Evolutionary conservation across 1,284 basidiomycete species (phyloP), one percentile per base, ranked within the genome.

Genomic region (Fistulina hepatica): DNA sequence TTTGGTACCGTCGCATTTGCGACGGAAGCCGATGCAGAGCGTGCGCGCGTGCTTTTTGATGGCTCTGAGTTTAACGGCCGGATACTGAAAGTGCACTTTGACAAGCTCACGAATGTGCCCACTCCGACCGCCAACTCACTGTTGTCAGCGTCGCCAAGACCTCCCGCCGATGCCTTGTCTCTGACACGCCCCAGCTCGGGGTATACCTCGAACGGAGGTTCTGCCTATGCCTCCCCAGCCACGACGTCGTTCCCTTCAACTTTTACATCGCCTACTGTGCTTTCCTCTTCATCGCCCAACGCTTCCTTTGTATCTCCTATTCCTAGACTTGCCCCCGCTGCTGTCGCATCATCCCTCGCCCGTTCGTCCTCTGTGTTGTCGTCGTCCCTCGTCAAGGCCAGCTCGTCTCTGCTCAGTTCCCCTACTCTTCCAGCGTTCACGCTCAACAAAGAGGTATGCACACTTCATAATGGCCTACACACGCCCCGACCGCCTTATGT

Each of bases 21-120:
- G 0, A 81, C 71, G 10, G 84, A 92, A 46, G 65, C 71, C 22
- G 93, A 97, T 51, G 91, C 94, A 0, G 80, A 85, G 43, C 67
- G 81, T 17, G 94, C 91, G 1, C 79, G 94, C 17, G 66, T 70
- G 39, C 78, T 85, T 71, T 90, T 91, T 55, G 84, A 91, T 50
- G 85, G 84, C 85, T 90, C 81, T 55, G 89, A 93, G 51, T 90
- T 81, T 56, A 88, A 85, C 51, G 88, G 89, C 3, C 75, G 89
- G 24, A 64, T 69, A 21, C 65, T 92, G 35, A 91, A 91, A 56
- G 88, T 92, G 10, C 86, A 90, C 55, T 85, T 79, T 52, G 88
- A 92, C 63, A 83, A 81, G 54, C 84, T 75, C 52, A 62, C 70
- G 4, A 41, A 4, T 24, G 17, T 10, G 30, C 36, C 3, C 26